Percentiles rank a stretch among this genome's conserved stretches.
Conservation (phyloP, 2,329 filamentous ascomycete genomes). For the Talaromyces sp. region DNA sequence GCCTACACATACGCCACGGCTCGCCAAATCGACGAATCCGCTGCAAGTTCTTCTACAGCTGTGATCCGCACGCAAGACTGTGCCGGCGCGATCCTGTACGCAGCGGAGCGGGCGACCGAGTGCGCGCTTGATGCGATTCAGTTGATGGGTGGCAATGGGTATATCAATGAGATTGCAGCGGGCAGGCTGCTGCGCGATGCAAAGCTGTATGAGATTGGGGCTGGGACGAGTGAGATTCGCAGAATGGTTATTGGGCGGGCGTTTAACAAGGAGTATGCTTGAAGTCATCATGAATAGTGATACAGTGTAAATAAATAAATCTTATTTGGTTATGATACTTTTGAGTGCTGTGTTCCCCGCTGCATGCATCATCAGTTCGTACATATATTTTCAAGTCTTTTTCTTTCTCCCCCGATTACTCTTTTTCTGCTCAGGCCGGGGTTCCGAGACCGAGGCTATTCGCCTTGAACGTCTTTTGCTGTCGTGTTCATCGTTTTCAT, state of each 20-base stretch:
- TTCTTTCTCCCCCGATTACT: conserved; percentile 3
- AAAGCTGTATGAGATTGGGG: conserved; percentile 91
- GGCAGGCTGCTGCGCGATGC: conserved; percentile 75
- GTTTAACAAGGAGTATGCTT: conserved; percentile 78
- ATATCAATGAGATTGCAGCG: conserved; percentile 90
- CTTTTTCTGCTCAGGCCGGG: not conserved
- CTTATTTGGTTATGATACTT: too few relatives aligned
- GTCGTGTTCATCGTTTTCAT: not conserved
- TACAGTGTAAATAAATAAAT: not conserved
- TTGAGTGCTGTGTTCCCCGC: too few relatives aligned
- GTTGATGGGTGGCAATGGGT: conserved; percentile 89
- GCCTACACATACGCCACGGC: conserved; percentile 87
- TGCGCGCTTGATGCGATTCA: conserved; percentile 67
- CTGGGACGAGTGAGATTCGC: conserved; percentile 89
- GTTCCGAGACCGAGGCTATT: conserved; percentile 1
- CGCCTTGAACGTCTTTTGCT: conserved; percentile 7
- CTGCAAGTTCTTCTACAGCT: conserved; percentile 62
- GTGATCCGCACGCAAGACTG: conserved; percentile 75
- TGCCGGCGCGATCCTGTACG: conserved; percentile 90
- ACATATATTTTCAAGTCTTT: not conserved
- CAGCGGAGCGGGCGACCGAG: conserved; percentile 47
- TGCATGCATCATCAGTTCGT: not conserved
- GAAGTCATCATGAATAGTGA: not conserved
- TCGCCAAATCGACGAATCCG: conserved; percentile 58
- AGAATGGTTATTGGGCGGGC: conserved; percentile 90